These are phyloP conservation scores for Metschnikowia koreensis DNA, from an alignment of 805 yeast genomes.

Conservation along the genomic window DNA sequence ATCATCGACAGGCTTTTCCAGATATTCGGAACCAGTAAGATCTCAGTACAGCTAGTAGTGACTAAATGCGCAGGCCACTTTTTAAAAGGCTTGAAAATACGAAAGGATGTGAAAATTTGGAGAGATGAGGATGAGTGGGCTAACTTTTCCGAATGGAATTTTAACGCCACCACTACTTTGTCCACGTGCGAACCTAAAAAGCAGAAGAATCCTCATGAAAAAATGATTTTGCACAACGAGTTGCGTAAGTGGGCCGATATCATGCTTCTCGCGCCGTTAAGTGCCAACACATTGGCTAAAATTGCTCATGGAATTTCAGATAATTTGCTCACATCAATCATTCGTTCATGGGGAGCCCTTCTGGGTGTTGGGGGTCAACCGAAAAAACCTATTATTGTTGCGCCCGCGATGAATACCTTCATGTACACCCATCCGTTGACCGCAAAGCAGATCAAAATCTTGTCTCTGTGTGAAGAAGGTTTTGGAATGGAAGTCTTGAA, in stretches of 20 bases:
- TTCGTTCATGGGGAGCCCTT: constrained; percentile 42
- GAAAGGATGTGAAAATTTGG: constrained; percentile 82
- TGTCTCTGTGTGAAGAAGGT: constrained; percentile 36
- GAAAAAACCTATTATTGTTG: constrained; percentile 44
- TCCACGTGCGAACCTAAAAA: constrained; percentile 18
- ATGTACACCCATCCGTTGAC: constrained; percentile 50
- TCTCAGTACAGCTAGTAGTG: constrained; percentile 80
- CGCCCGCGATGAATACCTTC: constrained; percentile 49
- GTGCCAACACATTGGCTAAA: constrained; percentile 46
- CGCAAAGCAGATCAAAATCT: constrained; percentile 35
- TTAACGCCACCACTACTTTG: constrained; percentile 20
- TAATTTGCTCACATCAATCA: constrained; percentile 41
- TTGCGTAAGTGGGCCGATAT: constrained; percentile 48
- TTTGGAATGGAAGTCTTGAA: constrained; percentile 44
- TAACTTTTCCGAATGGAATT: constrained; percentile 30
- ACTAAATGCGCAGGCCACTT: constrained; percentile 80
- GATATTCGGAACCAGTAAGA: constrained; percentile 63
- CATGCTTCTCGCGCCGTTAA: constrained; percentile 45
- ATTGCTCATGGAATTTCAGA: constrained; percentile 45
- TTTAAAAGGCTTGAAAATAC: constrained; percentile 54
- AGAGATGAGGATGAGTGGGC: constrained; percentile 93
- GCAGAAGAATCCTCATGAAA: constrained; percentile 21
- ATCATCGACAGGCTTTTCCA: constrained; percentile 85
- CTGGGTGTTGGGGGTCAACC: constrained; percentile 16
- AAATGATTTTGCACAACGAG: constrained; percentile 43